Evolutionary conservation across 805 yeast species (phyloP), one percentile per base, ranked within the genome.

Genomic region (Ogataea angusta): DNA sequence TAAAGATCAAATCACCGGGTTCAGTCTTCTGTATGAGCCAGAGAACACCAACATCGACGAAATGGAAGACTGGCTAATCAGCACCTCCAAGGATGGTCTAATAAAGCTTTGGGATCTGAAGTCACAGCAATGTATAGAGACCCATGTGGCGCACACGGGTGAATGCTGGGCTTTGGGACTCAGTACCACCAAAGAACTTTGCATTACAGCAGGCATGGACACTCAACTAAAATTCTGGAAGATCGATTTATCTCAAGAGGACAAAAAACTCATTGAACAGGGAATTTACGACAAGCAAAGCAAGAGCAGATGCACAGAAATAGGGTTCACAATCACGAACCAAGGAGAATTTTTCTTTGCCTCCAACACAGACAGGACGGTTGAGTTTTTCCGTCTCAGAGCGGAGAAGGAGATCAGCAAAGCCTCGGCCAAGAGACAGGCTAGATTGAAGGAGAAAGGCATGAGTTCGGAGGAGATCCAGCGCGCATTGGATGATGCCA

Each of bases 81-180:
- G 89, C 50, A 79, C 82, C 0, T 76, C 95, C 2, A 90, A 89
- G 57, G 99, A 93, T 59, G 98, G 98, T 0, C 68, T 89, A 35
- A 72, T 93, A 51, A 93, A 93, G 60, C 64, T 93, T 25, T 93
- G 99, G 99, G 98, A 93, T 57, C 64, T 93, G 52, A 83, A 81
- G 54, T 68, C 93, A 4, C 88, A 85, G 59, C 95, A 88, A 60
- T 87, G 97, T 64, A 69, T 89, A 5, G 99, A 93, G 60, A 90
- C 98, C 1, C 97, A 90, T 59, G 80, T 89, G 46, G 96, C 97
- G 0, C 96, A 88, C 59, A 73, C 85, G 16, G 90, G 91, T 43
- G 98, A 93, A 62, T 87, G 96, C 66, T 93, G 98, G 98, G 69
- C 85, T 3, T 61, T 89, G 54, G 85, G 78, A 3, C 59, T 79